Conservation (phyloP, 495 filamentous ascomycete species). For the Penicillium dipodomyicola region DNA sequence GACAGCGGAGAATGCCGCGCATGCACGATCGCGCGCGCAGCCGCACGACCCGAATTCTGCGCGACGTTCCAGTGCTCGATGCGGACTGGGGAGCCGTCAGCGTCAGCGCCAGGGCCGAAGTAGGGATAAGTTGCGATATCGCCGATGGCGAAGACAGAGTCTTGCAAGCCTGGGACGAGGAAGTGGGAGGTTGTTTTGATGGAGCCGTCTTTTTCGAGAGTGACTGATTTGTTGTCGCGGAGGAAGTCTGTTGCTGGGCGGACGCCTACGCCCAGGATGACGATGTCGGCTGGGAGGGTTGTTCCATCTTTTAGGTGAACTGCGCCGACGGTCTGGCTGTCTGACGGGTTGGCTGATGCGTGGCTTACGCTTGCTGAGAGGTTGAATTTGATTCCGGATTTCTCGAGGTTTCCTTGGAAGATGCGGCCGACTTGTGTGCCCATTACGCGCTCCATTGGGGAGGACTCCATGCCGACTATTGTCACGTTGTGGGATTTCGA, state of each 20-base stretch:
- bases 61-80: conserved; percentile 99
- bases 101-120: conserved; percentile 75
- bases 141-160: conserved; percentile 86
- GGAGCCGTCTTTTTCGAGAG: conserved; percentile 77
- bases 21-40: conserved; percentile 69
- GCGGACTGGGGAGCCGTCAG: conserved; percentile 52
- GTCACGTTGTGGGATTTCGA: conserved; percentile 74
- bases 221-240: conserved; percentile 62
- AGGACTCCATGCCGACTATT: conserved; percentile 90
- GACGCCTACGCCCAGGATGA: conserved; percentile 88
- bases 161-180: conserved; percentile 63
- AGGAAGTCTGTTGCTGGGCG: conserved; percentile 82
- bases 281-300: conserved; percentile 78
- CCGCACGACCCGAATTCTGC: conserved; percentile 81
- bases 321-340: conserved; percentile 68
- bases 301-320: conserved; percentile 87
- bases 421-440: conserved; percentile 77
- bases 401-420: conserved; percentile 72
- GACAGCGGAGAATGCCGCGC: conserved; percentile 24
- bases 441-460: conserved; percentile 84
- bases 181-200: conserved; percentile 75
- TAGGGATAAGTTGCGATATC: conserved; percentile 97
- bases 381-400: conserved; percentile 83
- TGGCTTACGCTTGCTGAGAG: conserved; percentile 77
- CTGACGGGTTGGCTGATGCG: conserved; percentile 63